phyloP scores from a whole-genome alignment of 345 rosid species.

The Eucalyptus sp. region DNA sequence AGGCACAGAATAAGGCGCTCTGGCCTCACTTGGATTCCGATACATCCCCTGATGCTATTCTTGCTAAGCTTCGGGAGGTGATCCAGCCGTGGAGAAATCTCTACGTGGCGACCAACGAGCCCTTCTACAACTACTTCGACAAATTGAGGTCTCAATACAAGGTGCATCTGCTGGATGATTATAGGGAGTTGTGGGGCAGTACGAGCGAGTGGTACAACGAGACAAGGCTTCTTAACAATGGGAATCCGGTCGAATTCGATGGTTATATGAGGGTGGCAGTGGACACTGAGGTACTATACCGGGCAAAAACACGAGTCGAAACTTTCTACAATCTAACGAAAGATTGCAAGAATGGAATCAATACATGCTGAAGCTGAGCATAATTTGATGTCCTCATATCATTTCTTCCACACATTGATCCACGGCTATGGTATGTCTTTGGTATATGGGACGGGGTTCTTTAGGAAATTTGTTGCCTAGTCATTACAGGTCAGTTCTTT shows the following conservation, averaged over 20 bases:
- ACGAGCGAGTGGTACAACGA: conserved; percentile 90
- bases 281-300: conserved; percentile 78
- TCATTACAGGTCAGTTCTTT: neutral
- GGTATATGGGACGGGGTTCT: neutral
- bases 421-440: neutral
- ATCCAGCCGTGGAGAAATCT: conserved; percentile 72
- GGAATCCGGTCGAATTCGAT: conserved; percentile 69
- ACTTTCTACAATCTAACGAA: conserved; percentile 79
- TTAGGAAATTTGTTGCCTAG: neutral
- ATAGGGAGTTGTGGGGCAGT: conserved; percentile 64
- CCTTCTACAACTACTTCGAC: conserved; percentile 78
- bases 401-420: neutral
- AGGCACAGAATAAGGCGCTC: conserved; percentile 63
- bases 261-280: conserved; percentile 96
- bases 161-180: conserved; percentile 83
- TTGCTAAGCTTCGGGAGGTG: conserved; percentile 42
- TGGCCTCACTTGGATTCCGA: conserved; percentile 89
- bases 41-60: conserved; percentile 70
- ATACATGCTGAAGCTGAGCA: conserved; percentile 46
- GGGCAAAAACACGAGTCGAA: conserved; percentile 71
- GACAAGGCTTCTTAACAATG: conserved; percentile 50
- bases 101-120: conserved; percentile 79
- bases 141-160: conserved; percentile 81
- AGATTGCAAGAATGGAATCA: conserved; percentile 90
- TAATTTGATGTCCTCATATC: neutral